These are phyloP conservation scores for Byssoonygena ceratinophila DNA, from an alignment of 2,329 filamentous ascomycete genomes.

Conservation along the genomic window DNA sequence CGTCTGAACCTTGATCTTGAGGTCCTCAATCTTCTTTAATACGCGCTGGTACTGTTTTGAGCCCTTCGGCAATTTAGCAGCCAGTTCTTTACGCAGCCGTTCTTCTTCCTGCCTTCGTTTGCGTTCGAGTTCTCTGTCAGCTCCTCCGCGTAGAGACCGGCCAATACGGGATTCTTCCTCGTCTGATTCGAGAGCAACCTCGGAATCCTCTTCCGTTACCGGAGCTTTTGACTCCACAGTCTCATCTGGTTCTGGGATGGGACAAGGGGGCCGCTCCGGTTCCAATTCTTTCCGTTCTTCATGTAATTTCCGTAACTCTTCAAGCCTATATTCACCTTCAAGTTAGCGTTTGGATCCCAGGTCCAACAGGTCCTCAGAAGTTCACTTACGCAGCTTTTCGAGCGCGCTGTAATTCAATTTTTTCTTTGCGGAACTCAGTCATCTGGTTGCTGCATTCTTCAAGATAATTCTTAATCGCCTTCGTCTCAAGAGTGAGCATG, in stretches of 20 bases:
- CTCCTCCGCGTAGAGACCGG: conserved; percentile 51
- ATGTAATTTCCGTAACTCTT: conserved; percentile 38
- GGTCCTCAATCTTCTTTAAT: conserved; percentile 77
- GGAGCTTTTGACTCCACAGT: conserved; percentile 33
- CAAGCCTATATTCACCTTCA: conserved; percentile 23
- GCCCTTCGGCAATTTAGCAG: conserved; percentile 61
- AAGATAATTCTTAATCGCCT: conserved; percentile 75
- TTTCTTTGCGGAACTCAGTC: conserved; percentile 89
- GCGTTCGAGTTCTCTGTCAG: conserved; percentile 60
- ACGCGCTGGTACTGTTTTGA: conserved; percentile 83
- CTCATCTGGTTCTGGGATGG: conserved; percentile 33
- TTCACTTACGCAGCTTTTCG: conserved; percentile 50
- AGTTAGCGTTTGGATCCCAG: not conserved
- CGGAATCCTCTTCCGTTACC: conserved; percentile 49
- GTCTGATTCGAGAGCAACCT: conserved; percentile 42
- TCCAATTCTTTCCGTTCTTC: conserved; percentile 40
- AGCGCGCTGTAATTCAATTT: conserved; percentile 80
- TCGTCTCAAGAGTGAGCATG: conserved; percentile 75
- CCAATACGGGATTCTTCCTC: conserved; percentile 42
- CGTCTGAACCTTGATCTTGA: conserved; percentile 66
- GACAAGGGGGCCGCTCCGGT: conserved; percentile 37
- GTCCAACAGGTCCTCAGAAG: no score
- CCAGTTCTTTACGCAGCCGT: conserved; percentile 56
- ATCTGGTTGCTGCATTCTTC: conserved; percentile 87
- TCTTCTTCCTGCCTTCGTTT: conserved; percentile 67